These are phyloP conservation scores for Penicillium sp. DNA, from an alignment of 2,329 filamentous ascomycete species.

Conservation along the genomic window DNA sequence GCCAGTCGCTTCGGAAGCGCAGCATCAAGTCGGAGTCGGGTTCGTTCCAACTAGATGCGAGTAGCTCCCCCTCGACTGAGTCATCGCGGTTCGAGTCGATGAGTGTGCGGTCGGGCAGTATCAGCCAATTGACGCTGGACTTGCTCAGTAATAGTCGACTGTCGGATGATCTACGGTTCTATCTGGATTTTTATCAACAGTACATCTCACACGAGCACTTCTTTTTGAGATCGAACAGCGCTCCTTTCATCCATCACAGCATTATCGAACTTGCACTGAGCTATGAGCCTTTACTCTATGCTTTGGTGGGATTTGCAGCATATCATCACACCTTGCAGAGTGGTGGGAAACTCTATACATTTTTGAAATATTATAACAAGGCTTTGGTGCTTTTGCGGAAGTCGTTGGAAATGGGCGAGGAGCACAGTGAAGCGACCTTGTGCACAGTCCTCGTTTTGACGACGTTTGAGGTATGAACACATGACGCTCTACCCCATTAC, in stretches of 20 bases:
- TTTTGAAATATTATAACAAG: conserved; percentile 86
- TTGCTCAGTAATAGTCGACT: conserved; percentile 31
- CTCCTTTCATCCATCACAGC: conserved; percentile 71
- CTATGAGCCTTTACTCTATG: conserved; percentile 82
- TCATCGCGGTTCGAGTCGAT: conserved; percentile 41
- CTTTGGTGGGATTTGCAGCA: conserved; percentile 82
- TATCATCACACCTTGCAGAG: conserved; percentile 78
- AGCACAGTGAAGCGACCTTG: conserved; percentile 71
- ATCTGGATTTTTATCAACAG: conserved; percentile 75
- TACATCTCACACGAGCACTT: conserved; percentile 83
- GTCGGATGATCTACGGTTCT: conserved; percentile 71
- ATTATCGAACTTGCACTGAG: conserved; percentile 72
- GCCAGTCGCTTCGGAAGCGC: conserved; percentile 33
- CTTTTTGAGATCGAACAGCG: conserved; percentile 69
- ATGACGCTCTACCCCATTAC: background rate
- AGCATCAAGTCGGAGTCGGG: conserved; percentile 36
- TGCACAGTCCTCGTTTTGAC: conserved; percentile 89
- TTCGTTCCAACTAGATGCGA: conserved; percentile 47
- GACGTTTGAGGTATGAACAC: conserved; percentile 75
- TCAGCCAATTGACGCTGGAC: conserved; percentile 30
- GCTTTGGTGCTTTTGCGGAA: conserved; percentile 76
- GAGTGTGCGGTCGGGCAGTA: conserved; percentile 36
- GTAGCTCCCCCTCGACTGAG: conserved; percentile 56
- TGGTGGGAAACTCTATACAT: conserved; percentile 73
- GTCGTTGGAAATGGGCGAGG: conserved; percentile 69